Evolutionary conservation across 2,329 filamentous ascomycete species (phyloP), one percentile per base, ranked within the genome.

Genomic region (Ascomycota sp.): DNA sequence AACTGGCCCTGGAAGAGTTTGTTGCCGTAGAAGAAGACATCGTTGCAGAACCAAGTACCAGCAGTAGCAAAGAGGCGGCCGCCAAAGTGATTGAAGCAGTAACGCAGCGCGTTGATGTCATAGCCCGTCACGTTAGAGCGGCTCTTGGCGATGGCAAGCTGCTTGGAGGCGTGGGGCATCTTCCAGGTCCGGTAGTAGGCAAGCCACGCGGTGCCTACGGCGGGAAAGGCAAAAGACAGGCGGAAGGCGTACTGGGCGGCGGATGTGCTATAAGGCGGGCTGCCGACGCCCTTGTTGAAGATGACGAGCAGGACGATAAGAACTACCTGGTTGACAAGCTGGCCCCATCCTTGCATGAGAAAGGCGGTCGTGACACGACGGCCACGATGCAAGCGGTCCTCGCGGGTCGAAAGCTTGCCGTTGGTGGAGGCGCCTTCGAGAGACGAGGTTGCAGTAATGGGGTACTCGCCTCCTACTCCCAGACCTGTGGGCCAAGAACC

Each of bases 11-110:
- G 85, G 68, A 94, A 94, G 31, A 94, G 75, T 66, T 93, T 94
- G 75, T 93, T 94, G 43, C 86, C 86, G 60, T 95, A 95, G 63
- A 95, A 95, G 66, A 95, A 94, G 40, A 95, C 77, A 47, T 95
- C 86, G 53, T 95, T 95, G 59, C 75, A 80, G 55, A 86, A 95
- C 86, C 86, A 95, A 23, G 74, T 69, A 33, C 79, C 79, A 8
- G 85, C 74, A 13, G 86, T 94, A 29, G 86, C 86, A 13, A 93
- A 46, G 17, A 95, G 57, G 41, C 86, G 82, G 30, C 78, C 76
- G 28, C 83, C 82, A 41, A 94, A 95, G 59, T 91, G 72, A 33
- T 57, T 67, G 55, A 85, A 70, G 27, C 81, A 86, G 44, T 81
- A 60, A 40, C 67, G 68, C 31, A 95, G 64, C 20, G 86, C 91